Evolutionary conservation across 179 eudicot genomes (phyloP).

Genomic region (Silene coronaria): DNA sequence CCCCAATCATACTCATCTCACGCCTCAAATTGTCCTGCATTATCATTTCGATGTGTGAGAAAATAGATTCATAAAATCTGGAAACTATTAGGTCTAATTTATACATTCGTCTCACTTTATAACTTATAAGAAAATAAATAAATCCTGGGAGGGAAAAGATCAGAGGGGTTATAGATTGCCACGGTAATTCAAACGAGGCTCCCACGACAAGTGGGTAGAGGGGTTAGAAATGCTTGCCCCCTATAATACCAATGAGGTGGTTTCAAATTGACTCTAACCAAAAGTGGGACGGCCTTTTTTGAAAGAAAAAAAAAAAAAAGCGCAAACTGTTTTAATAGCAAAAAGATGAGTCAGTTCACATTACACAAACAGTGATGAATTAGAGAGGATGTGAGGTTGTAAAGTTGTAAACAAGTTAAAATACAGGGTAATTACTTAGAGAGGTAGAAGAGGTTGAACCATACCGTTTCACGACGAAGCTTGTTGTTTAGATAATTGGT

Average conservation of each 20-base stretch:
- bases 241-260: no score
- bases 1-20: not conserved
- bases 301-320: no score
- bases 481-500: slow-evolving; percentile 45
- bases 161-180: no score
- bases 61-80: not conserved
- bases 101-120: not conserved
- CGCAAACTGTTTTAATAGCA: no score
- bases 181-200: not conserved
- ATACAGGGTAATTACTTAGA: not conserved
- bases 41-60: not conserved
- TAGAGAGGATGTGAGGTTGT: not conserved
- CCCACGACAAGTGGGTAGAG: no score
- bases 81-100: not conserved
- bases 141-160: no score
- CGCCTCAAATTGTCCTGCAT: not conserved
- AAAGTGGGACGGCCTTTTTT: no score
- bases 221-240: no score
- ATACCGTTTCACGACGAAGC: slow-evolving; percentile 68
- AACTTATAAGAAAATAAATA: not conserved
- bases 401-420: not conserved
- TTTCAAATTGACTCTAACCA: no score
- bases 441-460: not conserved
- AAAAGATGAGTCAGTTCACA: not conserved
- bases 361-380: not conserved